These are phyloP conservation scores for Spathaspora sp. DNA, from an alignment of 1,139 yeast genomes.

Conservation along the genomic window DNA sequence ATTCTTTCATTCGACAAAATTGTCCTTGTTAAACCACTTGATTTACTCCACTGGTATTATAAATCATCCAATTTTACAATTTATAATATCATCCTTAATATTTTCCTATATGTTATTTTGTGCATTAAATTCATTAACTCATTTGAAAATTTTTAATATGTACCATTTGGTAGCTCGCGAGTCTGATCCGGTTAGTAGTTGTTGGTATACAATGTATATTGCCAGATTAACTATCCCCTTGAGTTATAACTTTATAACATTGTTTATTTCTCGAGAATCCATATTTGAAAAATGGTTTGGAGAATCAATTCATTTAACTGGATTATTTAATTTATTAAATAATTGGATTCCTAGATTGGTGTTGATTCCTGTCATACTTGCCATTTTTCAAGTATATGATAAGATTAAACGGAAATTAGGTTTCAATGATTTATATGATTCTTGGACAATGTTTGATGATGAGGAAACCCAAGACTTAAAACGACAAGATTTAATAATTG, in stretches of 20 bases:
- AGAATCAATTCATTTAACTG: slow-evolving; percentile 69
- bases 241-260: slow-evolving; percentile 73
- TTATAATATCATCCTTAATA: slow-evolving; percentile 36
- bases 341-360: slow-evolving; percentile 74
- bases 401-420: slow-evolving; percentile 51
- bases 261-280: slow-evolving; percentile 51
- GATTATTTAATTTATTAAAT: slow-evolving; percentile 70
- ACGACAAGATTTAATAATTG: slow-evolving; percentile 38
- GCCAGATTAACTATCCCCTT: slow-evolving; percentile 82
- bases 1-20: slow-evolving; percentile 64
- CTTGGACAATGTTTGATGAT: slow-evolving; percentile 53
- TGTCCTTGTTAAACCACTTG: slow-evolving; percentile 60
- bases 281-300: slow-evolving; percentile 66
- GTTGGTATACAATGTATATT: slow-evolving; percentile 78
- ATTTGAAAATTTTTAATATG: slow-evolving; percentile 68
- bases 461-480: slow-evolving; percentile 19
- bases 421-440: slow-evolving; percentile 52
- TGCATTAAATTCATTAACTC: slow-evolving; percentile 65
- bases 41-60: slow-evolving; percentile 23
- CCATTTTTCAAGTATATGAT: slow-evolving; percentile 70
- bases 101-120: slow-evolving; percentile 69
- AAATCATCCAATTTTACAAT: slow-evolving; percentile 27
- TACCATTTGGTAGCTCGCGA: slow-evolving; percentile 69
- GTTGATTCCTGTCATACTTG: slow-evolving; percentile 62
- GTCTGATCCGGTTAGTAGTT: slow-evolving; percentile 72